Conservation (phyloP, 805 yeast genomes). For the Torulaspora delbrueckii region DNA sequence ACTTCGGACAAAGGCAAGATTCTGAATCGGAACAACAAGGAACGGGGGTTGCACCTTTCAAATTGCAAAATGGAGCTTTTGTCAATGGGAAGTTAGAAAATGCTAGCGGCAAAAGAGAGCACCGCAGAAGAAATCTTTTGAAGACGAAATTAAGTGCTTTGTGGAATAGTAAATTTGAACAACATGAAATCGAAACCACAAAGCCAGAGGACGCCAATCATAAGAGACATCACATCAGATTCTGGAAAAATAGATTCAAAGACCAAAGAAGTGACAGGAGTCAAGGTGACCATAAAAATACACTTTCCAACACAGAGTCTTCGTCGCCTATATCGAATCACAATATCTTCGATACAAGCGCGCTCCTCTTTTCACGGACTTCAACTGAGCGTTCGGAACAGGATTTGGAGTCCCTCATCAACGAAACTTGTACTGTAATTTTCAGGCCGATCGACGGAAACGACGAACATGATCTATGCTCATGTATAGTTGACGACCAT, state of each 20-base stretch:
- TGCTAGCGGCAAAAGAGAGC: background rate
- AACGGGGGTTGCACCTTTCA: background rate
- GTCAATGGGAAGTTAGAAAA: too few species aligned
- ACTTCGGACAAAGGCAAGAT: background rate
- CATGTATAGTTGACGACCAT: background rate
- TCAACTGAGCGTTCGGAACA: background rate
- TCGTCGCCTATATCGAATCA: background rate
- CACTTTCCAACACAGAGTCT: background rate
- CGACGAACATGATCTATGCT: background rate
- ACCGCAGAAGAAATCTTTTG: background rate
- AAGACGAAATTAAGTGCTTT: background rate
- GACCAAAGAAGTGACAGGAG: background rate
- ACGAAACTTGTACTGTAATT: slow-evolving; percentile 1
- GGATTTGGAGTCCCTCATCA: background rate
- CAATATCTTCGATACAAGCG: background rate
- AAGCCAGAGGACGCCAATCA: background rate
- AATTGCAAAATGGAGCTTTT: too few species aligned
- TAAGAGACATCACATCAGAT: background rate
- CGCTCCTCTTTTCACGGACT: background rate
- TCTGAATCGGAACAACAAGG: background rate
- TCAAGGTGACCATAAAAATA: background rate
- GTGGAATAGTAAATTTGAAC: background rate
- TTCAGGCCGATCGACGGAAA: background rate
- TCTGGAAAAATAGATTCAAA: background rate
- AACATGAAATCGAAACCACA: background rate